Evolutionary conservation across 257 asterid genomes (phyloP), one percentile per base, ranked within the genome.

Genomic region (Solanum arcanum): DNA sequence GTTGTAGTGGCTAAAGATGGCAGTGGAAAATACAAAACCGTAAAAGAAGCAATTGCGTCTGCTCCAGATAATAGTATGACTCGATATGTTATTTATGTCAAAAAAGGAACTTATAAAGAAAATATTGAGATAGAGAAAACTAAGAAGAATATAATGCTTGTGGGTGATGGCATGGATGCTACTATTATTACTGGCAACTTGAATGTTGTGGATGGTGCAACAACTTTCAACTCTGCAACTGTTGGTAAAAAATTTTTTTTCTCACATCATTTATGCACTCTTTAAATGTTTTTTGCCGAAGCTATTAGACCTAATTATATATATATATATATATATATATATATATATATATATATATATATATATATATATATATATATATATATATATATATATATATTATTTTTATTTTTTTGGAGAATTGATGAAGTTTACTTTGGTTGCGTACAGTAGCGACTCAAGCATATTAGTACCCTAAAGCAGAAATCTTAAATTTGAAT

Each of bases 1-100:
- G 87, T 83, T 27, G 92, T 90, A 46, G 93, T 91, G 82, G 92
- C 93, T 0, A 37, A 62, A 29, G 92, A 91, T 31, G 93, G 93
- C 0, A 90, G 88, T 4, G 93, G 92, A 3, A 88, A 90, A 16
- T 91, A 44, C 7, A 88, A 69, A 60, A 91, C 91, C 0, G 81
- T 91, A 12, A 75, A 62, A 3, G 92, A 86, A 21, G 93, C 93
- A 6, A 86, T 91, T 29, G 29, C 83, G 0, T 75, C 90, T 0
- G 93, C 87, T 4, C 92, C 93, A 6, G 60, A 89, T 27, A 91
- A 88, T 16, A 14, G 88, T 39, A 76, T 37, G 6, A 87, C 41
- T 15, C 86, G 91, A 3, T 90, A 52, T 73, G 90, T 90, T 5
- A 90, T 90, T 3, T 83, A 87, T 20, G 90, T 90, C 8, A 91